A percentile compares a stretch with the other conserved stretches of the same genome.
phyloP scores from a whole-genome alignment of 257 asterid species.

The Lantana camara region DNA sequence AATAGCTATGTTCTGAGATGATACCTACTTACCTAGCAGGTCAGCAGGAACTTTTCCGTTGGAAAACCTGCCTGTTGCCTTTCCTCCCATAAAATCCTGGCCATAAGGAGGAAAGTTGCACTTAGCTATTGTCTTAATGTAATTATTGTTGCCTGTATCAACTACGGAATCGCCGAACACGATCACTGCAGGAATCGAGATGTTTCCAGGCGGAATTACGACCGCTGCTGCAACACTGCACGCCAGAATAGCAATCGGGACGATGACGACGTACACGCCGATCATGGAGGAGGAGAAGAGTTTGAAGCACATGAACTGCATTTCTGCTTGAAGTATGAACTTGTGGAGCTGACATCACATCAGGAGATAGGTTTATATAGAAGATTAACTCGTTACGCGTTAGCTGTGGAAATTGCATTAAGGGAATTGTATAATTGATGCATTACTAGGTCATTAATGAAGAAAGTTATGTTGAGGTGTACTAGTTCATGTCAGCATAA shows the following conservation, averaged over 20 bases:
- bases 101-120: slow-evolving; percentile 64
- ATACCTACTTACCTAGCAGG: slow-evolving; percentile 53
- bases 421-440: no score
- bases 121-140: slow-evolving; percentile 41
- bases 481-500: no score
- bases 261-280: background rate
- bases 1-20: no score
- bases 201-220: slow-evolving; percentile 28
- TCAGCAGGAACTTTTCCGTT: slow-evolving; percentile 71
- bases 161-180: slow-evolving; percentile 68
- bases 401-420: no score
- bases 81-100: slow-evolving; percentile 59
- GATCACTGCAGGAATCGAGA: slow-evolving; percentile 43
- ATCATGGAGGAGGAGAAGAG: background rate
- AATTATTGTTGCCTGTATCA: slow-evolving; percentile 65
- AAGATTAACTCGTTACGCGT: no score
- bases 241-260: slow-evolving; percentile 20
- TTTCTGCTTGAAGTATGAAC: background rate
- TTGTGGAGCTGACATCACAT: no score
- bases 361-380: no score
- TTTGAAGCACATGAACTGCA: slow-evolving; percentile 20
- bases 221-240: slow-evolving; percentile 22
- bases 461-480: no score
- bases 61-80: slow-evolving; percentile 64
- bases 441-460: no score